These are phyloP conservation scores for Xerocomus nothofagi DNA, from an alignment of 1,284 basidiomycete species.

Conservation along the genomic window DNA sequence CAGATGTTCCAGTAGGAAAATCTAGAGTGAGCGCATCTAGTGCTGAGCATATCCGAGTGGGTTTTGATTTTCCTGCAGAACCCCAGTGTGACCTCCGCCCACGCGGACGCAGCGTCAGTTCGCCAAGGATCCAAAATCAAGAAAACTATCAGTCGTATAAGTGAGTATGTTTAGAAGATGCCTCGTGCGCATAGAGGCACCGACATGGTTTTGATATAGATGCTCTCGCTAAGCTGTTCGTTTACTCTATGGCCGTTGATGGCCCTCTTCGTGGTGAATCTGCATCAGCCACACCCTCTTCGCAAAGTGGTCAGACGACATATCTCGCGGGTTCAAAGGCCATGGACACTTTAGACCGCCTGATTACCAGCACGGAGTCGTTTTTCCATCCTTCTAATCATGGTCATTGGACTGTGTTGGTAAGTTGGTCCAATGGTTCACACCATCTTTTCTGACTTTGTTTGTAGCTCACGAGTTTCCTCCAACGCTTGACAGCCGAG, in stretches of 20 bases:
- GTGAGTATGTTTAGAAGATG: slow-evolving; percentile 41
- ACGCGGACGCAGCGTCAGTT: slow-evolving; percentile 67
- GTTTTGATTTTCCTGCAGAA: slow-evolving; percentile 43
- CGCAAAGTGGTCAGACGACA: slow-evolving; percentile 52
- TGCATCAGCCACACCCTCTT: slow-evolving; percentile 58
- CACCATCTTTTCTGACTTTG: slow-evolving; percentile 12
- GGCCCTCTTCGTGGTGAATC: slow-evolving; percentile 48
- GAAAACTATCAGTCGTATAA: slow-evolving; percentile 69
- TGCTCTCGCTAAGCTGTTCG: slow-evolving; percentile 83
- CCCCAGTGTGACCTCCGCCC: slow-evolving; percentile 58
- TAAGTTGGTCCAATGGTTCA: slow-evolving; percentile 11
- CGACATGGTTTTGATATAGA: slow-evolving; percentile 41
- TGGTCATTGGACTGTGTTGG: slow-evolving; percentile 76
- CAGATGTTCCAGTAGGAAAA: slow-evolving; percentile 74
- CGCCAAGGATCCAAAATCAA: slow-evolving; percentile 75
- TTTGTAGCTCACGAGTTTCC: slow-evolving; percentile 33
- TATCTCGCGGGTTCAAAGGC: slow-evolving; percentile 88
- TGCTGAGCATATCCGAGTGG: background rate
- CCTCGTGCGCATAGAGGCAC: background rate
- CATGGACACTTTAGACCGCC: slow-evolving; percentile 83
- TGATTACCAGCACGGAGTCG: slow-evolving; percentile 91
- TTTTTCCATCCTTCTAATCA: slow-evolving; percentile 90
- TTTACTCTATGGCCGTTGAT: slow-evolving; percentile 92
- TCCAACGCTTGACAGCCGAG: slow-evolving; percentile 67
- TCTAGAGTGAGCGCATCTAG: slow-evolving; percentile 47